Evolutionary conservation across 768 basidiomycete species (phyloP).

Genomic region (Trametes cinnabarina): DNA sequence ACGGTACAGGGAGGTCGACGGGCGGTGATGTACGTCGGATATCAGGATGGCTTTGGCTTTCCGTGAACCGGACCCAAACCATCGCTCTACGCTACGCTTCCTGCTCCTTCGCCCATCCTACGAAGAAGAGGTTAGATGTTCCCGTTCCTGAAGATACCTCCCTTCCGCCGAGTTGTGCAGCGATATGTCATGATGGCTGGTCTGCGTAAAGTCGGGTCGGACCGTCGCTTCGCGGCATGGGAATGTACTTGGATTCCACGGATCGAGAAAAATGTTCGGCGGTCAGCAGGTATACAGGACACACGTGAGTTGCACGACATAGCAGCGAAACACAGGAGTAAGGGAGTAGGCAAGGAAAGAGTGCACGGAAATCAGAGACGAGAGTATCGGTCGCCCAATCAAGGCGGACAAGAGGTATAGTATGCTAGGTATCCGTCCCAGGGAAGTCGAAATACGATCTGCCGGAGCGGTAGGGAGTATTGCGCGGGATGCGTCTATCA

Average conservation of each 20-base stretch:
- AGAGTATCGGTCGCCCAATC: not conserved
- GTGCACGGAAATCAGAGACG: not conserved
- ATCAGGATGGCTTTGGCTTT: too few relatives aligned
- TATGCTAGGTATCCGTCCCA: conserved; percentile 29
- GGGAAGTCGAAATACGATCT: conserved; percentile 1
- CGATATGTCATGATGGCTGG: too few relatives aligned
- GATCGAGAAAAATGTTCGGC: not conserved
- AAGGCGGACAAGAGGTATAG: conserved; percentile 24
- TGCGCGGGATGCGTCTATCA: conserved; percentile 1
- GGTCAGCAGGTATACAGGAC: conserved; percentile 12
- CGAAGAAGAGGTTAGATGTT: too few relatives aligned
- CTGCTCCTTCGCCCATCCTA: too few relatives aligned
- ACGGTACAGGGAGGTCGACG: too few relatives aligned
- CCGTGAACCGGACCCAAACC: too few relatives aligned
- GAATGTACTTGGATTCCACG: not conserved
- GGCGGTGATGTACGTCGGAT: too few relatives aligned
- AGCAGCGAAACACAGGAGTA: not conserved
- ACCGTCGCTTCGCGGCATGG: too few relatives aligned
- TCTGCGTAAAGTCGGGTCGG: too few relatives aligned
- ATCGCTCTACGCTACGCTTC: too few relatives aligned
- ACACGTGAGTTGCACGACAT: conserved; percentile 3
- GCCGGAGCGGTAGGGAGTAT: not conserved
- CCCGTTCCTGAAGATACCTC: too few relatives aligned
- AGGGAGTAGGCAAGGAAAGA: not conserved
- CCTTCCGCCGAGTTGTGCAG: too few relatives aligned